A percentile compares a stretch with the other conserved stretches of the same genome.
These are phyloP conservation scores for Vaccinium macrocarpon DNA, from an alignment of 148 eudicot genomes.

Conservation along the genomic window DNA sequence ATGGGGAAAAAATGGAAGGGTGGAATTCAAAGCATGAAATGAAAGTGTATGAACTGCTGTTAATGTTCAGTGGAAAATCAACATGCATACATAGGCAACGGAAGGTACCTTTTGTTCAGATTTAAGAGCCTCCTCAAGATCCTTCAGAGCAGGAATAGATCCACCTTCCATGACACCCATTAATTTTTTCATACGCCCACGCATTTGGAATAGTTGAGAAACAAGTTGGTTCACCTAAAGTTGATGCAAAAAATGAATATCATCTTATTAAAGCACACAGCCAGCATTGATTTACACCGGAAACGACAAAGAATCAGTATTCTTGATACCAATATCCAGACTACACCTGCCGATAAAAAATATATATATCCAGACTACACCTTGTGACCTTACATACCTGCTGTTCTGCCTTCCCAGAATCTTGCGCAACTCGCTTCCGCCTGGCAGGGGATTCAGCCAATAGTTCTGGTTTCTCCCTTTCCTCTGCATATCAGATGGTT, in stretches of 20 bases:
- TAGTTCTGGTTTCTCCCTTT: conserved; percentile 93
- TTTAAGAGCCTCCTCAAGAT: conserved; percentile 85
- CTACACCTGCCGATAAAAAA: no score
- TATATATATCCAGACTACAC: background rate
- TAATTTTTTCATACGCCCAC: conserved; percentile 87
- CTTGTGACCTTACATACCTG: conserved; percentile 47
- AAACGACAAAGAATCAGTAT: background rate
- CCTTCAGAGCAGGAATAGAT: conserved; percentile 74
- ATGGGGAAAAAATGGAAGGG: background rate
- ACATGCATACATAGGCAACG: conserved; percentile 6
- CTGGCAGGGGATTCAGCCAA: conserved; percentile 82
- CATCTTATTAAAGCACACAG: background rate
- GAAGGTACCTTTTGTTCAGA: conserved; percentile 64
- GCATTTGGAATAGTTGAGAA: conserved; percentile 97
- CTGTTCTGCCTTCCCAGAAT: conserved; percentile 93
- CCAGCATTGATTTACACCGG: background rate
- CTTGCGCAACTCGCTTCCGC: conserved; percentile 86
- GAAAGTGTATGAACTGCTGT: no score
- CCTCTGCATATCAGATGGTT: conserved; percentile 51
- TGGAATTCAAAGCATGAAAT: background rate
- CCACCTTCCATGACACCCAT: conserved; percentile 98
- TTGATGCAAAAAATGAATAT: background rate
- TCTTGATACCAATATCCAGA: background rate
- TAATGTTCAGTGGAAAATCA: background rate
- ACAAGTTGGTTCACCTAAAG: conserved; percentile 90